Percentiles rank a stretch among this genome's conserved stretches.
Conservation (phyloP, 345 rosid genomes). For the Eucalyptus pauciflora region DNA sequence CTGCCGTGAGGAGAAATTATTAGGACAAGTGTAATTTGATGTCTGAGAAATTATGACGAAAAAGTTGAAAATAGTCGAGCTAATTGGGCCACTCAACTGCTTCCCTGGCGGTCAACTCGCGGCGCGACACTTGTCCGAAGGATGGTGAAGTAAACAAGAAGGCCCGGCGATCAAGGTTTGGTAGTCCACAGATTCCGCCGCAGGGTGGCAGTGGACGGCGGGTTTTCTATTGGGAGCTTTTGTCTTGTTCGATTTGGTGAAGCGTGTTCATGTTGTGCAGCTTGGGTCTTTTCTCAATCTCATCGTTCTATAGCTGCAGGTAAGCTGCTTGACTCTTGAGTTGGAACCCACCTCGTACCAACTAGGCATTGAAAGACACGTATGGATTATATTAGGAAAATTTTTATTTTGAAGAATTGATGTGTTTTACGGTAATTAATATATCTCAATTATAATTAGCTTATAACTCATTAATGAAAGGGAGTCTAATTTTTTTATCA, state of each 20-base stretch:
- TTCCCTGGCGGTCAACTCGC: background rate
- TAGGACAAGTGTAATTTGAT: background rate
- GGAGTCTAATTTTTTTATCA: fast-evolving
- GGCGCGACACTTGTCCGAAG: background rate
- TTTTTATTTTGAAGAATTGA: fast-evolving
- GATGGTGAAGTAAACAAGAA: background rate
- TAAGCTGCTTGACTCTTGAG: background rate
- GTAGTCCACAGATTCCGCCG: background rate
- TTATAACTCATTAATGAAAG: background rate
- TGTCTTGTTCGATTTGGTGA: background rate
- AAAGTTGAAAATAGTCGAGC: background rate
- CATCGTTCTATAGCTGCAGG: background rate
- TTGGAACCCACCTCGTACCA: fast-evolving
- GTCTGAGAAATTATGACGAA: background rate
- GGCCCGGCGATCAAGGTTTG: background rate
- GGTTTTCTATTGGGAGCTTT: background rate
- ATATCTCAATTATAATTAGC: background rate
- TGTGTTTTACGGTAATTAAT: background rate
- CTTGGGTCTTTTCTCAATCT: background rate
- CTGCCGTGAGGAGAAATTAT: fast-evolving
- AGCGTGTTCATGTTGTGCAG: background rate
- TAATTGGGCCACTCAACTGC: background rate
- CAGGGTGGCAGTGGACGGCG: background rate
- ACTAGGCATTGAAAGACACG: background rate
- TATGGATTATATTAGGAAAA: background rate